Percentiles rank a stretch among this genome's conserved stretches.
phyloP scores from a whole-genome alignment of 768 basidiomycete genomes.

The Collybia sordida region DNA sequence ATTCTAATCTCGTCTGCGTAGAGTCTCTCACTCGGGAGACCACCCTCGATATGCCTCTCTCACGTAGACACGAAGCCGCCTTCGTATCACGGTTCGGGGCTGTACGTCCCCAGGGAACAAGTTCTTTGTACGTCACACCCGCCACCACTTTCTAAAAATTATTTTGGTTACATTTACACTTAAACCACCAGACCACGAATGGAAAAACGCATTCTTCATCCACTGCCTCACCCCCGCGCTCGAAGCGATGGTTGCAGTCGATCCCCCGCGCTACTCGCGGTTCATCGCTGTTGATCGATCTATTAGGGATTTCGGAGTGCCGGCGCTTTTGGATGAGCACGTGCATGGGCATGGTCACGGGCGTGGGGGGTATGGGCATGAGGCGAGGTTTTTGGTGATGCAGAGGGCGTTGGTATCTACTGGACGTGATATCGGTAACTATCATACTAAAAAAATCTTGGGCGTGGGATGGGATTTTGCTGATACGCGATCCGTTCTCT shows the following conservation, averaged over 20 bases:
- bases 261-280: conserved; percentile 48
- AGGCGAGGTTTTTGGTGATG: conserved; percentile 55
- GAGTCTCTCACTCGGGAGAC: conserved; percentile 71
- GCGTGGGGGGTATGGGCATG: too few species aligned
- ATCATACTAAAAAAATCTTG: too few species aligned
- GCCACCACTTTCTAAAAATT: not conserved
- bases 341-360: too few species aligned
- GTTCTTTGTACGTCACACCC: conserved; percentile 43
- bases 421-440: conserved; percentile 60
- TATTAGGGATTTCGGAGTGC: conserved; percentile 57
- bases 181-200: conserved; percentile 62
- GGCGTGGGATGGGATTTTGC: too few species aligned
- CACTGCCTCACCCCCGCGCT: conserved; percentile 64
- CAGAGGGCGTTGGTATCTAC: conserved; percentile 60
- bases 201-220: conserved; percentile 68
- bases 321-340: conserved; percentile 48
- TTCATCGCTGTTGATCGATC: conserved; percentile 53
- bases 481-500: too few species aligned
- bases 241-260: conserved; percentile 53
- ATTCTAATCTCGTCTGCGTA: too few species aligned
- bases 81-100: conserved; percentile 41
- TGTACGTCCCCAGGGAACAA: conserved; percentile 50
- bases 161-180: not conserved
- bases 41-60: conserved; percentile 62
- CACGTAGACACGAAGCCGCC: conserved; percentile 67